Conservation (phyloP, 345 rosid genomes). For the Nephelium lappaceum region DNA sequence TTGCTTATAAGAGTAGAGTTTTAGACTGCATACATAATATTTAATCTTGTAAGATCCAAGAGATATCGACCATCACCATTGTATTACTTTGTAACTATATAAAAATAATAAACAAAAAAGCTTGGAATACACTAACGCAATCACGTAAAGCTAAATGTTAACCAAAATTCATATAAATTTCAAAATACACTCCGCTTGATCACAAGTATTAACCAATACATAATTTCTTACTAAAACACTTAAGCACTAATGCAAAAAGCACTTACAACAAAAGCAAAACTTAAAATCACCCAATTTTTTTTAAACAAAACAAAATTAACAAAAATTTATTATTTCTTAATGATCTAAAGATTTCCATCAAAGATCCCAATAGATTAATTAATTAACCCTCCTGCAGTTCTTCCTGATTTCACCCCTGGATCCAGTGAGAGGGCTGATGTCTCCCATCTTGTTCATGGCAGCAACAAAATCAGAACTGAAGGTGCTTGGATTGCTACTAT, state of each 20-base stretch:
- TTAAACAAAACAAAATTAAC: not conserved
- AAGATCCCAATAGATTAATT: conserved; percentile 10
- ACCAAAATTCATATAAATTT: not conserved
- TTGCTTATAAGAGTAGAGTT: no score
- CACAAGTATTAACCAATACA: not conserved
- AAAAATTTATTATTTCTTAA: conserved; percentile 7
- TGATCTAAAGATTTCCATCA: not conserved
- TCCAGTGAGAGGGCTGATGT: conserved; percentile 77
- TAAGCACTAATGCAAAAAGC: no score
- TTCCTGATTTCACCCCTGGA: conserved; percentile 74
- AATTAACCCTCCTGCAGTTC: conserved; percentile 65
- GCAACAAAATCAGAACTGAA: conserved; percentile 64
- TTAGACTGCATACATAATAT: no score
- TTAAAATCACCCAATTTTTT: no score
- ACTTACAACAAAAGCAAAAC: no score
- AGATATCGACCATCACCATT: no score
- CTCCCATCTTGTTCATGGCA: conserved; percentile 89
- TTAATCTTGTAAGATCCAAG: no score
- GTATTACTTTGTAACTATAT: no score
- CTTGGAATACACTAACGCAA: no score
- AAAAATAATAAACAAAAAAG: no score
- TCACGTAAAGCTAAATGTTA: no score
- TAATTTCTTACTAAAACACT: no score
- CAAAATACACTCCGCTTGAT: not conserved
- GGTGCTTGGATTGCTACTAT: conserved; percentile 48